Evolutionary conservation across 225 moss, liverwort and hornwort species (phyloP).

Genomic region (Thuidium tamariscinum): DNA sequence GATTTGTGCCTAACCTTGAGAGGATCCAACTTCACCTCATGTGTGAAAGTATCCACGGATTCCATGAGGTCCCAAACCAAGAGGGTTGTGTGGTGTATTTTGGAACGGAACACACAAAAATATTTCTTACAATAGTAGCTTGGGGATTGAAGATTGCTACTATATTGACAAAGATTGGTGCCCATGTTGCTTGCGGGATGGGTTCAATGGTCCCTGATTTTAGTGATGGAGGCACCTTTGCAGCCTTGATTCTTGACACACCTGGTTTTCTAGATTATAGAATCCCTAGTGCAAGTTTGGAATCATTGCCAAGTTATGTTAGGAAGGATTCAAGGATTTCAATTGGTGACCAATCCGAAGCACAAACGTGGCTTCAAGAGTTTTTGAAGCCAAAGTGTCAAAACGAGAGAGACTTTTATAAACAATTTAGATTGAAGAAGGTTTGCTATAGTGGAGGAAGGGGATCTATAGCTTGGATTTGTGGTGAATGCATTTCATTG

Average conservation of each 20-base stretch:
- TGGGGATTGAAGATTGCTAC: too few relatives aligned
- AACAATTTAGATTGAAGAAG: background rate
- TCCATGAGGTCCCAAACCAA: too few relatives aligned
- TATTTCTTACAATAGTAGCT: too few relatives aligned
- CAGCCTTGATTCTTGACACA: too few relatives aligned
- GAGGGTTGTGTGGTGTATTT: too few relatives aligned
- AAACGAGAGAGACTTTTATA: background rate
- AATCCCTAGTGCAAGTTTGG: rapidly evolving
- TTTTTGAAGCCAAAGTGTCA: background rate
- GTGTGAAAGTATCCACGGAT: background rate
- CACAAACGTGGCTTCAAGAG: background rate
- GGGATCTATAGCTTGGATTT: background rate
- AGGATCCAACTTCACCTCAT: background rate
- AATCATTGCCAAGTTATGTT: background rate
- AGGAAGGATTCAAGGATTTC: rapidly evolving
- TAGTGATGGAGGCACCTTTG: too few relatives aligned
- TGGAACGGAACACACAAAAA: too few relatives aligned
- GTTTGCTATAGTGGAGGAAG: rapidly evolving
- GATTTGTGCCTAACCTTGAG: background rate
- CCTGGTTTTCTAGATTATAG: background rate
- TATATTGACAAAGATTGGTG: too few relatives aligned
- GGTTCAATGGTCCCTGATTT: too few relatives aligned
- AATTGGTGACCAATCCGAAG: background rate
- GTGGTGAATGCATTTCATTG: background rate
- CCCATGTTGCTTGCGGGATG: too few relatives aligned